These are phyloP conservation scores for Tuber brumale DNA, from an alignment of 495 filamentous ascomycete genomes.

Conservation along the genomic window DNA sequence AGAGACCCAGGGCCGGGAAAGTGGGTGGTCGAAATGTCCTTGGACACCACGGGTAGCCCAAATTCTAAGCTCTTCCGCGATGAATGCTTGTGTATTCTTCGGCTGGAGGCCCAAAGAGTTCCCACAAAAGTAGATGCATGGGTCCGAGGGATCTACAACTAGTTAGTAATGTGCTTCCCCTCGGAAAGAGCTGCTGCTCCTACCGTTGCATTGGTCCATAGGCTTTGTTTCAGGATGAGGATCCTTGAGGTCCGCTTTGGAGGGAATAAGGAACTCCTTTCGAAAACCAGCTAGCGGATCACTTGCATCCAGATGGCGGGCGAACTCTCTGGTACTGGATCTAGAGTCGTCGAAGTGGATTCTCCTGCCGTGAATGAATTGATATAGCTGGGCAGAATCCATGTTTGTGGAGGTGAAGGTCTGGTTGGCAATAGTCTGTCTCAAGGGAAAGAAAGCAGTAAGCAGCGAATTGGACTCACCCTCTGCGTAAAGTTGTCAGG, in stretches of 20 bases:
- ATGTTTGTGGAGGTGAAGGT: constrained; percentile 6
- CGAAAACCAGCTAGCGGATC: constrained; percentile 64
- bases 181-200: constrained; percentile 1
- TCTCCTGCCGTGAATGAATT: constrained; percentile 26
- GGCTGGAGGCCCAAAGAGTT: constrained; percentile 94
- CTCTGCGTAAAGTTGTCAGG: neutral
- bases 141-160: constrained; percentile 45
- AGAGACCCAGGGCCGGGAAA: constrained; percentile 72
- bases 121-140: constrained; percentile 84
- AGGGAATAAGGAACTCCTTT: constrained; percentile 76
- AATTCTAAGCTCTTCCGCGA: constrained; percentile 70
- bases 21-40: constrained; percentile 81
- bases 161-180: constrained; percentile 28
- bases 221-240: constrained; percentile 46
- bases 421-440: neutral
- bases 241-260: constrained; percentile 66
- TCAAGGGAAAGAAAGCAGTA: neutral
- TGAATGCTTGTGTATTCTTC: constrained; percentile 58
- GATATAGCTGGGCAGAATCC: constrained; percentile 25
- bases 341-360: constrained; percentile 23
- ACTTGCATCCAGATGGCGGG: constrained; percentile 58
- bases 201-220: constrained; percentile 25
- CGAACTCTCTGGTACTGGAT: constrained; percentile 49
- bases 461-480: neutral
- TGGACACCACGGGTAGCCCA: constrained; percentile 93